Conservation (phyloP, 352 stramenopile species). For the Phytophthora idaei region DNA sequence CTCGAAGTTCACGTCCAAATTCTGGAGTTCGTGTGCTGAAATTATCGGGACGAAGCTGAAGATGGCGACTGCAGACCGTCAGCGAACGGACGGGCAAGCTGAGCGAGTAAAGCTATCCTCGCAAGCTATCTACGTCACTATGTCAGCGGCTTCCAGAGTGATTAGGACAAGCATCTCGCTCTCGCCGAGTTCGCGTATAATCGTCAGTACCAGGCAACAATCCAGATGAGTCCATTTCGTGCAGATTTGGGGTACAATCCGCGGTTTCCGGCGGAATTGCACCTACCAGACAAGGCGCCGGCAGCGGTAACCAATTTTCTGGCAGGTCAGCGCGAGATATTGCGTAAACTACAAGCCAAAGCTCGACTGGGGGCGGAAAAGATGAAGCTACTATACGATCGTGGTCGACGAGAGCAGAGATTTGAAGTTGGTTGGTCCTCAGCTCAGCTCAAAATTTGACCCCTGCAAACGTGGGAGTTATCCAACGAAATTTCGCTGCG, state of each 20-base stretch:
- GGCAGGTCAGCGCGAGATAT: background rate
- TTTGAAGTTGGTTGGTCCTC: constrained; percentile 6
- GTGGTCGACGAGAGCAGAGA: background rate
- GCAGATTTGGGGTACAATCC: constrained; percentile 6
- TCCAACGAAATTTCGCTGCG: background rate
- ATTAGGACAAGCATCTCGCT: constrained; percentile 1
- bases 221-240: constrained; percentile 9
- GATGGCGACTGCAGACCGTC: constrained; percentile 7
- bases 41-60: constrained; percentile 4
- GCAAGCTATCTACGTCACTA: constrained; percentile 1
- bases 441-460: background rate
- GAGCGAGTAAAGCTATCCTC: constrained; percentile 11
- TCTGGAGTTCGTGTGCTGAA: background rate
- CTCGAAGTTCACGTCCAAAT: background rate
- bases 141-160: constrained; percentile 5
- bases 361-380: background rate
- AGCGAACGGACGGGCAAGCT: constrained; percentile 15
- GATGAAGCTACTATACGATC: constrained; percentile 4
- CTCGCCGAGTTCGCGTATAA: constrained; percentile 16
- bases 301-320: background rate
- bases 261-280: background rate
- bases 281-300: background rate
- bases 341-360: background rate
- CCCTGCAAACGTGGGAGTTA: background rate
- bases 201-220: constrained; percentile 5